Conservation (phyloP, 331 rosid genomes). For the Malus hybrid region DNA sequence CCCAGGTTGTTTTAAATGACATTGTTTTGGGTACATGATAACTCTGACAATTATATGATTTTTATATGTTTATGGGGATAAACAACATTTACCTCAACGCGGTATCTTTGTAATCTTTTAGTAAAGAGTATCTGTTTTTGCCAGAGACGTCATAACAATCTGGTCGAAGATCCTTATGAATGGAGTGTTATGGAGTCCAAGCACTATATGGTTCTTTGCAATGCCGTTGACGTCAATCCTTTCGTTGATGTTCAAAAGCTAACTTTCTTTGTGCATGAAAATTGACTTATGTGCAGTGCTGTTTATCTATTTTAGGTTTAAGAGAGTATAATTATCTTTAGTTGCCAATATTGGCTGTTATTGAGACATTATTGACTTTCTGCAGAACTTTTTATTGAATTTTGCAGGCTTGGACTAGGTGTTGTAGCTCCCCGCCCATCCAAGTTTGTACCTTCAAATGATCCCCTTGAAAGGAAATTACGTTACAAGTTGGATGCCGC, state of each 20-base stretch:
- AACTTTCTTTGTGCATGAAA: background rate
- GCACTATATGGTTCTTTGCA: too few species aligned
- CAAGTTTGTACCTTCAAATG: constrained; percentile 22
- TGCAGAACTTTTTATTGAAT: background rate
- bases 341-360: background rate
- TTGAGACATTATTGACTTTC: background rate
- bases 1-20: background rate
- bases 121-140: background rate
- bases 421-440: constrained; percentile 27
- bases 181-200: background rate
- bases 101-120: background rate
- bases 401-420: constrained; percentile 67
- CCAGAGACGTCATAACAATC: background rate
- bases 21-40: background rate
- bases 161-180: background rate
- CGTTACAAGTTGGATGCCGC: constrained; percentile 23
- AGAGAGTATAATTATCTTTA: constrained; percentile 4
- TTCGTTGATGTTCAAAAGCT: background rate
- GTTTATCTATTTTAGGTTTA: background rate
- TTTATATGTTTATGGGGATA: background rate
- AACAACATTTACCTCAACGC: background rate
- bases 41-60: background rate
- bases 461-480: constrained; percentile 31
- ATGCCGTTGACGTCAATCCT: background rate
- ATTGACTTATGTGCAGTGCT: constrained; percentile 45